Percentiles rank a stretch among this genome's conserved stretches.
These are phyloP conservation scores for Sporothrix inflata DNA, from an alignment of 2,329 filamentous ascomycete genomes.

Conservation along the genomic window DNA sequence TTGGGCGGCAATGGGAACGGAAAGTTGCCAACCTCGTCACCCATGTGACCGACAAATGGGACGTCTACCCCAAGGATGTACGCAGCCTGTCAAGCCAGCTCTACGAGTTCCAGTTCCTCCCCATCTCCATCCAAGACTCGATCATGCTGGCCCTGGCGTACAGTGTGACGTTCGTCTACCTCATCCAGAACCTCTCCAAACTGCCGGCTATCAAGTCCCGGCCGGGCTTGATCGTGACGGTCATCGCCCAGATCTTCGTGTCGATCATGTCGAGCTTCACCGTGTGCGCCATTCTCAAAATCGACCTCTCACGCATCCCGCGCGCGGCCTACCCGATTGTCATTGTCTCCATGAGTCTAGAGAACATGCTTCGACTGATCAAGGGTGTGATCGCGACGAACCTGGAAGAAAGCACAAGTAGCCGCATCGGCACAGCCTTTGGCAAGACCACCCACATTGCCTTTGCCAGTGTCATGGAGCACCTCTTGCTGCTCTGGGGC, in stretches of 20 bases:
- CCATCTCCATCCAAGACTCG: slow-evolving; percentile 69
- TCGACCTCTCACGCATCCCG: slow-evolving; percentile 76
- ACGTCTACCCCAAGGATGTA: slow-evolving; percentile 65
- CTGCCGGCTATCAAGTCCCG: slow-evolving; percentile 76
- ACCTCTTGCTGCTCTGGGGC: slow-evolving; percentile 66
- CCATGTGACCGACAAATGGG: slow-evolving; percentile 59
- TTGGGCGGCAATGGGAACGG: slow-evolving; percentile 67
- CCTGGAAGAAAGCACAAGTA: slow-evolving; percentile 67
- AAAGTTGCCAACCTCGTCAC: slow-evolving; percentile 58
- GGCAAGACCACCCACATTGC: slow-evolving; percentile 73
- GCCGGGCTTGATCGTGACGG: slow-evolving; percentile 70
- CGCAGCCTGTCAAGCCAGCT: slow-evolving; percentile 60
- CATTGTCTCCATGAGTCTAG: slow-evolving; percentile 75
- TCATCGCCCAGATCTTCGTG: slow-evolving; percentile 69
- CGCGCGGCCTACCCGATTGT: slow-evolving; percentile 75
- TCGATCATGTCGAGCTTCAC: slow-evolving; percentile 81
- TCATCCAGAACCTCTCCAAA: slow-evolving; percentile 68
- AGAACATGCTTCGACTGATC: slow-evolving; percentile 78
- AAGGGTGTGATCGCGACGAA: slow-evolving; percentile 76
- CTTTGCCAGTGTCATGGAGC: slow-evolving; percentile 68
- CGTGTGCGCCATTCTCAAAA: slow-evolving; percentile 73
- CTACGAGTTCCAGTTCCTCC: slow-evolving; percentile 79
- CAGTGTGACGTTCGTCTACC: slow-evolving; percentile 64
- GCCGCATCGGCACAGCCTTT: slow-evolving; percentile 72
- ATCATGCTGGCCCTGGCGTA: slow-evolving; percentile 68